Conservation (phyloP, 2,329 filamentous ascomycete species). For the Neophaeococcomyces aloes region DNA sequence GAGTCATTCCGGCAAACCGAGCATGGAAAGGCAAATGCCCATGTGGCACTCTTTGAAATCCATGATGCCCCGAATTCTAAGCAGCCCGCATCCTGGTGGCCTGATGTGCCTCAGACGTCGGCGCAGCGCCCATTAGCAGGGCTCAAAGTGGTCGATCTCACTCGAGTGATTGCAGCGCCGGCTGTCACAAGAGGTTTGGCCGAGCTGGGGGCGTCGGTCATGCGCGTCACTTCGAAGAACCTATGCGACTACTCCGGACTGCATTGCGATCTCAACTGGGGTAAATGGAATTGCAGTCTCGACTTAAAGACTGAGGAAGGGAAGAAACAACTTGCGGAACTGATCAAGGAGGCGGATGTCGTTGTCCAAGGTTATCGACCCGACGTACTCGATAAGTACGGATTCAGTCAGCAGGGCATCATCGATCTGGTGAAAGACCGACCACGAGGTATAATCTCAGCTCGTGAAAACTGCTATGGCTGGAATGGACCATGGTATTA, state of each 20-base stretch:
- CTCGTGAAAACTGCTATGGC: conserved; percentile 44
- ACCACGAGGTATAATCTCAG: conserved; percentile 38
- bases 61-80: conserved; percentile 13
- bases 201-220: conserved; percentile 38
- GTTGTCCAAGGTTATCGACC: conserved; percentile 45
- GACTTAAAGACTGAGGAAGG: conserved; percentile 38
- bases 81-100: conserved; percentile 16
- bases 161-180: conserved; percentile 37
- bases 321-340: conserved; percentile 30
- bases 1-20: conserved; percentile 31
- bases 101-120: conserved; percentile 17
- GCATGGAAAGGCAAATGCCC: conserved; percentile 34
- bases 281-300: conserved; percentile 54
- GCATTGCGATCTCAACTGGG: conserved; percentile 64
- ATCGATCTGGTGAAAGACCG: conserved; percentile 31
- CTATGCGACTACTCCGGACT: conserved; percentile 41
- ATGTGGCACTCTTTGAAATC: conserved; percentile 34
- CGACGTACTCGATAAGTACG: conserved; percentile 45
- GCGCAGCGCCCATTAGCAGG: conserved; percentile 35
- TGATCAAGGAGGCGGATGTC: conserved; percentile 42
- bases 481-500: conserved; percentile 37
- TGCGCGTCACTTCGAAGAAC: conserved; percentile 36
- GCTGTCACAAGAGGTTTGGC: conserved; percentile 34
- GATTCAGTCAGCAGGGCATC: conserved; percentile 44
- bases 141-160: conserved; percentile 41